phyloP scores from a whole-genome alignment of 192 early-diverging fungal species.

The Coemansia sp. region DNA sequence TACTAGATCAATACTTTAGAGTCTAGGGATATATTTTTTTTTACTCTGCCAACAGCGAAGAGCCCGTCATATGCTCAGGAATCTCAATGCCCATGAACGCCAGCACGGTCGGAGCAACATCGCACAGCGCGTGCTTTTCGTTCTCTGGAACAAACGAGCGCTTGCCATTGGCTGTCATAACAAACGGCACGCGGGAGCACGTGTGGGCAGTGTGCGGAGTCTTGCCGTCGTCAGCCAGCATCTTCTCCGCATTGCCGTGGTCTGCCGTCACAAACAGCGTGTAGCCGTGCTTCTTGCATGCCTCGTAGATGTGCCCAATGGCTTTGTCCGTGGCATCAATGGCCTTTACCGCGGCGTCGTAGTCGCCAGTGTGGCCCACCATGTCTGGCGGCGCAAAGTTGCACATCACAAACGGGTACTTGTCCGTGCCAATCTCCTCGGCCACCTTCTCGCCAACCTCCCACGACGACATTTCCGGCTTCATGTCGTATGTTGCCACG shows the following conservation, averaged over 20 bases:
- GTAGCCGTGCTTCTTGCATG: conserved; percentile 86
- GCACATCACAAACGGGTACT: conserved; percentile 95
- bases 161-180: conserved; percentile 64
- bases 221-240: conserved; percentile 77
- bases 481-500: conserved; percentile 96
- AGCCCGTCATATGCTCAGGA: conserved; percentile 95
- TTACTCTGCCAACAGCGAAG: conserved; percentile 55
- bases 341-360: conserved; percentile 85
- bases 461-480: conserved; percentile 92
- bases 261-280: conserved; percentile 94
- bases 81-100: conserved; percentile 86
- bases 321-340: conserved; percentile 94
- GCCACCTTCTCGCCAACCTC: conserved; percentile 90
- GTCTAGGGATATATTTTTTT: too few relatives aligned
- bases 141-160: conserved; percentile 50
- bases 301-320: conserved; percentile 90
- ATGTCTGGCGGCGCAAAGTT: conserved; percentile 99
- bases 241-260: conserved; percentile 99
- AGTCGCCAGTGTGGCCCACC: conserved; percentile 97
- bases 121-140: conserved; percentile 76
- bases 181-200: conserved; percentile 83
- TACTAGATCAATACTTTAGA: too few relatives aligned
- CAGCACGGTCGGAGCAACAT: conserved; percentile 96
- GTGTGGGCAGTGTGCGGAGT: conserved; percentile 98
- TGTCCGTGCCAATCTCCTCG: conserved; percentile 67